Conservation (phyloP, 805 yeast species). For the Monosporozyma aerobia region DNA sequence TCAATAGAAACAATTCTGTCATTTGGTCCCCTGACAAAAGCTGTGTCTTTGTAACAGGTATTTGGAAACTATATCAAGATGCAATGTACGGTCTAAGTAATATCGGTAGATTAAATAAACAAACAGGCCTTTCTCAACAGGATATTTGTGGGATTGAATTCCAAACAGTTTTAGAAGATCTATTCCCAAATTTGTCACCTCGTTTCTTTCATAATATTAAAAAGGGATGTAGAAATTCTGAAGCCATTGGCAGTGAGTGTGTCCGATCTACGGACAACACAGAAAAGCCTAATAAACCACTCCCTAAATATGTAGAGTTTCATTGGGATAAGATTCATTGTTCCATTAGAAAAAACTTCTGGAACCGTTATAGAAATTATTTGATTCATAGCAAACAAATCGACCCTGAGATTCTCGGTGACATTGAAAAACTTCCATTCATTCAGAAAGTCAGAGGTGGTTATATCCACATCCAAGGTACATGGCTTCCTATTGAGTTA, state of each 20-base stretch:
- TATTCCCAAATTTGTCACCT: not conserved
- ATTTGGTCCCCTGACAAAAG: conserved; percentile 84
- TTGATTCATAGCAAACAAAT: not conserved
- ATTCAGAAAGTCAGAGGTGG: conserved; percentile 81
- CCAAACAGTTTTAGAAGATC: not conserved
- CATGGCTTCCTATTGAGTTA: conserved; percentile 74
- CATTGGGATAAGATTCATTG: not conserved
- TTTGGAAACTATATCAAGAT: conserved; percentile 53
- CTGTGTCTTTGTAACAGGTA: conserved; percentile 76
- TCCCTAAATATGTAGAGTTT: conserved; percentile 1
- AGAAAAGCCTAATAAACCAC: not conserved
- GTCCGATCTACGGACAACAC: not conserved
- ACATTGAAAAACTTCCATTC: conserved; percentile 15
- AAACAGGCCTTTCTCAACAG: not conserved
- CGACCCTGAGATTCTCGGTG: conserved; percentile 6
- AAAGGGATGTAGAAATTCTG: not conserved
- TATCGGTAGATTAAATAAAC: conserved; percentile 1
- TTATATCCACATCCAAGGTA: conserved; percentile 83
- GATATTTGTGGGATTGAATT: conserved; percentile 5
- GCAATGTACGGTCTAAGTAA: conserved; percentile 21
- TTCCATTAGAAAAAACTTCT: not conserved
- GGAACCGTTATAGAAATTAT: not conserved
- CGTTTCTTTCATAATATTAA: not conserved
- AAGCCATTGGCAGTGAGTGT: not conserved
- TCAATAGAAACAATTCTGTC: conserved; percentile 49